Percentiles rank a stretch among this genome's conserved stretches.
phyloP scores from a whole-genome alignment of 805 yeast genomes.

The Myxozyma melibiosi region DNA sequence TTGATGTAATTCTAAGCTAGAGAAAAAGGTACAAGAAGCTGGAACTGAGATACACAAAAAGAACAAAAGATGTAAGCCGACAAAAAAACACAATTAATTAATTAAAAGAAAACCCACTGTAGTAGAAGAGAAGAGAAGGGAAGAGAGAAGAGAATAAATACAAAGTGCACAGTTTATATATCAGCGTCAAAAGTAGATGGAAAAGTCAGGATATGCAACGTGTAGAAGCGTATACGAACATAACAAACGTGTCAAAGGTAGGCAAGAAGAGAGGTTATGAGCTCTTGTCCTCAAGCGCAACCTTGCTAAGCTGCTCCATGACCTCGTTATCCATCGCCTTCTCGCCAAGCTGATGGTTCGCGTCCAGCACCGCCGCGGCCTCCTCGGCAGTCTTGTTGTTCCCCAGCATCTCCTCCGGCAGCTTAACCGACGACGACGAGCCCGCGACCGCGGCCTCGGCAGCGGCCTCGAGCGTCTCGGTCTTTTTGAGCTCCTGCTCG shows the following conservation, averaged over 20 bases:
- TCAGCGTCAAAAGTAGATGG: too few relatives aligned
- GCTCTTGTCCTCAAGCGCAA: constrained; percentile 25
- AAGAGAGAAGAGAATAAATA: too few relatives aligned
- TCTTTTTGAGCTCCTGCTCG: constrained; percentile 13
- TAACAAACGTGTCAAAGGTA: too few relatives aligned
- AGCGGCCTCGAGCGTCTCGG: constrained; percentile 9
- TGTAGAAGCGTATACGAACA: too few relatives aligned
- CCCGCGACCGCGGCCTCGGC: constrained; percentile 16
- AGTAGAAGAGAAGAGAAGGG: too few relatives aligned
- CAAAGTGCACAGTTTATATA: too few relatives aligned
- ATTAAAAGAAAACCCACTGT: too few relatives aligned
- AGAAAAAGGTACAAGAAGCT: too few relatives aligned
- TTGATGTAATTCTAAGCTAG: too few relatives aligned
- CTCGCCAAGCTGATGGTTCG: constrained; percentile 19
- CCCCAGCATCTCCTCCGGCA: constrained; percentile 25
- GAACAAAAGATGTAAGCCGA: not conserved
- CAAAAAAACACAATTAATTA: too few relatives aligned
- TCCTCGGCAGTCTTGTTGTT: constrained; percentile 18
- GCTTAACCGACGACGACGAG: constrained; percentile 6
- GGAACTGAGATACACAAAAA: not conserved
- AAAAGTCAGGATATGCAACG: too few relatives aligned
- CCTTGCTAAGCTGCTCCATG: constrained; percentile 22
- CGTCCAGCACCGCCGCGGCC: constrained; percentile 20
- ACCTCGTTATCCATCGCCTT: constrained; percentile 24
- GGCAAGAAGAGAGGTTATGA: not conserved